These are phyloP conservation scores for Nymphaea colorata DNA, from an alignment of 164 flowering plant species.

Conservation along the genomic window DNA sequence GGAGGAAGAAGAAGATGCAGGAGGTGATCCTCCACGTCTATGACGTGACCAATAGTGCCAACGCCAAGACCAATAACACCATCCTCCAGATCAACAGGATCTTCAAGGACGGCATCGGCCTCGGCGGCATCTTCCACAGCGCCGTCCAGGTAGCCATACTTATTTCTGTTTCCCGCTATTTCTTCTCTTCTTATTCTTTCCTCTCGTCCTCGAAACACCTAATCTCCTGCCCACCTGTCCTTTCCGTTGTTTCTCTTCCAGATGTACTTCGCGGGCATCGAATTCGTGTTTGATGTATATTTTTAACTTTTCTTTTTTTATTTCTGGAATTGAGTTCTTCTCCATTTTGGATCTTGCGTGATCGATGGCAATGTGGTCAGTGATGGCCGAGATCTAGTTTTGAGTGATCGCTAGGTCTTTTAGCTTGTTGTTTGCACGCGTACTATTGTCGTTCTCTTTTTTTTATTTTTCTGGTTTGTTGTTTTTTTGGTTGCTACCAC, in stretches of 20 bases:
- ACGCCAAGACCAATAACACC: slow-evolving; percentile 89
- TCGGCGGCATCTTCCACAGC: slow-evolving; percentile 98
- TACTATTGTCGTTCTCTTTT: no score
- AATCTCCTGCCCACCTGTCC: not conserved
- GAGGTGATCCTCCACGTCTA: slow-evolving; percentile 75
- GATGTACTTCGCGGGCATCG: not conserved
- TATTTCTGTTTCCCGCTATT: not conserved
- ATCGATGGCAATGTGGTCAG: not conserved
- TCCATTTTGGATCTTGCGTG: not conserved
- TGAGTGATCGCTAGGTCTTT: no score
- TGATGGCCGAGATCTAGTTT: not conserved
- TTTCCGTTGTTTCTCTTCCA: not conserved
- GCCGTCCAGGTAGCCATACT: slow-evolving; percentile 60
- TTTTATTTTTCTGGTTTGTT: no score
- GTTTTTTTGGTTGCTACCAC: no score
- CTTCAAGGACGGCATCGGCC: slow-evolving; percentile 95
- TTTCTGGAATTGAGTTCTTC: not conserved
- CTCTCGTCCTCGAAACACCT: not conserved
- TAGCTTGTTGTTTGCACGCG: no score
- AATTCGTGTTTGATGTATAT: not conserved
- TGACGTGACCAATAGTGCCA: slow-evolving; percentile 89
- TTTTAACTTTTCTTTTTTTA: not conserved
- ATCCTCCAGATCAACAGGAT: slow-evolving; percentile 88
- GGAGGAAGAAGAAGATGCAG: slow-evolving; percentile 28
- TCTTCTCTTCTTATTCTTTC: not conserved